Percentiles rank a stretch among this genome's conserved stretches.
phyloP scores from a whole-genome alignment of 1,284 basidiomycete species.

The Trichosporon asahii region DNA sequence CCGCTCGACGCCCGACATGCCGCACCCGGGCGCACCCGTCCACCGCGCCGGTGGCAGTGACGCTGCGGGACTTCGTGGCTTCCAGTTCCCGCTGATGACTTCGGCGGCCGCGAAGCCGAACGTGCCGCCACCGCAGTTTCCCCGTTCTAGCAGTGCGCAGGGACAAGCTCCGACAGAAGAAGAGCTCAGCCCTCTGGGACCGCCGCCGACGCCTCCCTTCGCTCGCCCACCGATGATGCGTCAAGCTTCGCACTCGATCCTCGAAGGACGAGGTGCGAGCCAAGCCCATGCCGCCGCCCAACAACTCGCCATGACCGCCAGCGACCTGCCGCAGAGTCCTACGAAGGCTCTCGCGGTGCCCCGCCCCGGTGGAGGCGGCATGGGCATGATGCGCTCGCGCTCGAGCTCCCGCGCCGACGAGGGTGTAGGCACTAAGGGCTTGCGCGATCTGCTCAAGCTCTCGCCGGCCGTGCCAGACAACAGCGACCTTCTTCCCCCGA shows the following conservation, averaged over 20 bases:
- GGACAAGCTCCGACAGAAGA: conserved; percentile 11
- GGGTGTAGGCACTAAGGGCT: conserved; percentile 28
- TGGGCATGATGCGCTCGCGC: conserved; percentile 41
- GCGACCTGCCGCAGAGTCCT: conserved; percentile 25
- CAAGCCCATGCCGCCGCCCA: conserved; percentile 36
- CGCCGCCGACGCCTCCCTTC: conserved; percentile 20
- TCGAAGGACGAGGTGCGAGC: conserved; percentile 44
- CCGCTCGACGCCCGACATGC: conserved; percentile 15
- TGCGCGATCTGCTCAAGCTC: conserved; percentile 48
- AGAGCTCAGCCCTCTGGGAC: conserved; percentile 14
- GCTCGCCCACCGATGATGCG: conserved; percentile 46
- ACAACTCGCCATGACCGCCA: conserved; percentile 31
- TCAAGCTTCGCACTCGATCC: conserved; percentile 48
- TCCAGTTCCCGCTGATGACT: conserved; percentile 46
- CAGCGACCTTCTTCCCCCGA: conserved; percentile 68
- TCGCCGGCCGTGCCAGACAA: conserved; percentile 41
- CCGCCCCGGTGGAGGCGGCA: conserved; percentile 13
- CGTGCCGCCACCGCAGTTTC: conserved; percentile 9
- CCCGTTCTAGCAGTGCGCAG: conserved; percentile 33
- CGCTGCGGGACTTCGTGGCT: conserved; percentile 39
- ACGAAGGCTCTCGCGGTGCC: conserved; percentile 26
- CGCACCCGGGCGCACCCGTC: conserved; percentile 4
- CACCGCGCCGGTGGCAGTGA: conserved; percentile 35
- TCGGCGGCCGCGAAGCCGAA: conserved; percentile 17
- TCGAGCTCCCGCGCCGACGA: conserved; percentile 42